Base-by-base conservation (phyloP, 352 stramenopile species). In the Globisporangium viniferum region DNA sequence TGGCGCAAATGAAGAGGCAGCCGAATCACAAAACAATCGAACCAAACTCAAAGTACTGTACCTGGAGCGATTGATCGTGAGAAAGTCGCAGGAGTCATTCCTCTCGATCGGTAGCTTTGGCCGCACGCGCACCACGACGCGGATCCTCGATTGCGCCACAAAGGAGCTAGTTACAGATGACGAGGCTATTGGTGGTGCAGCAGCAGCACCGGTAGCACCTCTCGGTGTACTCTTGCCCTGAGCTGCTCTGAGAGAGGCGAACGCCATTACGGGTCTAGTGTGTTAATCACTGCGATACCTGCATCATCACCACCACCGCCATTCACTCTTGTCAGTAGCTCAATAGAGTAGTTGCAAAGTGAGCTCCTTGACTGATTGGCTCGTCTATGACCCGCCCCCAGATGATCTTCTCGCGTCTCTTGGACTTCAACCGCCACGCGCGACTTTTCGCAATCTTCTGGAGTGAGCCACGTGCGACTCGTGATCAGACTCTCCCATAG, bases 121-220 rank as follows among this genome's bases (percentile, higher is more conserved):
- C 12, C 78, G 76, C 53, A 89, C 77, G 4, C 80, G 76, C 24
- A 89, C 80, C 31, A 82, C 76, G 27, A 89, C 80, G 27, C 78
- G 80, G 58, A 89, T 89, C 44, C 74, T 63, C 31, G 70, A 67
- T 41, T 62, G 54, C 36, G 53, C 22, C 10, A 62, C 48, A 58
- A 70, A 70, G 14, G 56, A 48, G 12, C n/a, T 56, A 27, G 3
- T 31, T 10, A 14, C 35, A 57, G 56, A 22, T 44, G 48, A 10
- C 27, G 15, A 12, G 18, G 18, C 10, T 36, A 29, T 18, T 44
- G 31, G 1, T 60, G 31, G 14, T 35, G 29, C 5, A 18, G 31
- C 31, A 5, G 1, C 7, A 15, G 36, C 6, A 39, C 8, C 33
- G 1, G 33, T 39, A 46, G 39, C 12, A 46, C 39, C 41, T 49